Conservation (phyloP, 169 alveolate genomes). For the Perkinsus olseni region DNA sequence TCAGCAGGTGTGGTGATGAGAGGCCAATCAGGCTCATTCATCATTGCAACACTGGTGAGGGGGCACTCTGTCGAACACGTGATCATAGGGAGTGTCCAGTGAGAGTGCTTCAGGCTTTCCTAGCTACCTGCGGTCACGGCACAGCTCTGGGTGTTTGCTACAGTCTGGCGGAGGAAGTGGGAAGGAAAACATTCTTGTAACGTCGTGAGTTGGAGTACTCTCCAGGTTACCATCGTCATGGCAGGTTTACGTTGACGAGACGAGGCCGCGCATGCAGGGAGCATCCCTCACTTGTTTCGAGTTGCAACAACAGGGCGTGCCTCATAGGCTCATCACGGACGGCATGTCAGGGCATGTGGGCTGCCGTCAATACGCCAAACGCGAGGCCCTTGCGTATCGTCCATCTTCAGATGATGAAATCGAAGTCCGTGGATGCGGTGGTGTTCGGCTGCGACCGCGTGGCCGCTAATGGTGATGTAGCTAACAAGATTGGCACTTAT, state of each 20-base stretch:
- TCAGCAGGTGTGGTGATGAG: not conserved
- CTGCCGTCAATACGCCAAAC: not conserved
- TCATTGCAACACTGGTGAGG: constrained; percentile 10
- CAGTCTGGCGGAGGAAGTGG: not conserved
- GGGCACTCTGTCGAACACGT: not conserved
- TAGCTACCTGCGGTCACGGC: constrained; percentile 8
- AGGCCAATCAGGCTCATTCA: not conserved
- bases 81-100: no score
- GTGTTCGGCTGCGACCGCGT: constrained; percentile 26
- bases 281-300: constrained; percentile 28
- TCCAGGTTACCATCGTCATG: not conserved
- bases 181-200: not conserved
- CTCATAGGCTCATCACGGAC: constrained; percentile 28
- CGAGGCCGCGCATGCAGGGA: constrained; percentile 32
- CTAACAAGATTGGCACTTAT: constrained; percentile 33
- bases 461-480: constrained; percentile 17
- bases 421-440: constrained; percentile 15
- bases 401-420: constrained; percentile 7
- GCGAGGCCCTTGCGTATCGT: no score
- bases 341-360: constrained; percentile 15
- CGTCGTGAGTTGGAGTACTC: not conserved
- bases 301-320: constrained; percentile 18
- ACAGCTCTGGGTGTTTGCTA: constrained; percentile 2
- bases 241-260: constrained; percentile 20
- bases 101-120: not conserved